Evolutionary conservation across 2,329 filamentous ascomycete species (phyloP).

Genomic region (Verticillium klebahnii): DNA sequence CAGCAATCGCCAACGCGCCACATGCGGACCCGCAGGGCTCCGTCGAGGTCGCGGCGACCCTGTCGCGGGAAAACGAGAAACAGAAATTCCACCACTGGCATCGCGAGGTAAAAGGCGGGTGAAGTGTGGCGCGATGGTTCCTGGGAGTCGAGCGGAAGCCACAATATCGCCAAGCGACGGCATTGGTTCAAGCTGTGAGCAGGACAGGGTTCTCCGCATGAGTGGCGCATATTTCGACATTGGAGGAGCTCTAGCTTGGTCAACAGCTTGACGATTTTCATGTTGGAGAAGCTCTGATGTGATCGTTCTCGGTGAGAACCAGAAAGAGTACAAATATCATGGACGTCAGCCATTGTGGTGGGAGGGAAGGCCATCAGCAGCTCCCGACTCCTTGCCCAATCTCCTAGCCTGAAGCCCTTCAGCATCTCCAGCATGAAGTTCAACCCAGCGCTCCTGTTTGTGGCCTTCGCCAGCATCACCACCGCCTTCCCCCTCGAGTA

Average conservation of each 20-base stretch:
- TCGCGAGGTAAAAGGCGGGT: not conserved
- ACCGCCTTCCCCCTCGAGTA: slow-evolving; percentile 12
- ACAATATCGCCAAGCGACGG: not conserved
- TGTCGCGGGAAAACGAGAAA: not conserved
- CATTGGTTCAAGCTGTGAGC: not conserved
- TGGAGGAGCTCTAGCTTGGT: not conserved
- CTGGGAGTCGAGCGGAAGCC: not conserved
- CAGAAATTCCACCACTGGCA: not conserved
- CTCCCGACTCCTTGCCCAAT: not conserved
- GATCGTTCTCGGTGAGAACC: not conserved
- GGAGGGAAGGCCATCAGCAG: not conserved
- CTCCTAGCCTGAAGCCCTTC: not conserved
- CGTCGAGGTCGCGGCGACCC: not conserved
- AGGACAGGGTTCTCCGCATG: not conserved
- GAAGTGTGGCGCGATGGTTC: not conserved
- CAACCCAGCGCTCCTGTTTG: slow-evolving; percentile 1
- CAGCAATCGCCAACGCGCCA: not conserved
- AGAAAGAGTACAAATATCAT: not conserved
- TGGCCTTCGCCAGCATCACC: slow-evolving; percentile 2
- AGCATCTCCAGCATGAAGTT: slow-evolving; percentile 6
- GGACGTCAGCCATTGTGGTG: not conserved
- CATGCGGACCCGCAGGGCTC: not conserved
- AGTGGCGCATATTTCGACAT: not conserved
- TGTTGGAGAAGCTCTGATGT: not conserved
- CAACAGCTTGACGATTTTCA: not conserved